A percentile compares a stretch with the other conserved stretches of the same genome.
phyloP scores from a whole-genome alignment of 78 protist species.

The Anaeramoeba flamelloides region DNA sequence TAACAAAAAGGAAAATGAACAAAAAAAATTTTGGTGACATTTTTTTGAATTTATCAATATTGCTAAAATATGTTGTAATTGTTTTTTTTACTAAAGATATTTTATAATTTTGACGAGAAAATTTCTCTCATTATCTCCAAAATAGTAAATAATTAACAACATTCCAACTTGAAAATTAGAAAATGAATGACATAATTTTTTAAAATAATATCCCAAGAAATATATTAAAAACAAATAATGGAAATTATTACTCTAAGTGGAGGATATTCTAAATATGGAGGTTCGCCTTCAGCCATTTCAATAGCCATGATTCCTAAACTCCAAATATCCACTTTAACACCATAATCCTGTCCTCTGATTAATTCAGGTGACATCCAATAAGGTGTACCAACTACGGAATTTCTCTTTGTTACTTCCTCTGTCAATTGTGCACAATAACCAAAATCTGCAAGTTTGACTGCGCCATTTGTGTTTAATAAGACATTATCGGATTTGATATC shows the following conservation, averaged over 20 bases:
- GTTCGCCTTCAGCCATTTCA: background rate
- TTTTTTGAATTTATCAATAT: no score
- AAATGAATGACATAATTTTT: slow-evolving; percentile 78
- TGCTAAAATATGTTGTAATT: no score
- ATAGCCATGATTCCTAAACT: background rate
- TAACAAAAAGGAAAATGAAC: no score
- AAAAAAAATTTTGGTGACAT: no score
- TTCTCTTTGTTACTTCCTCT: slow-evolving; percentile 43
- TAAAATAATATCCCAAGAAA: no score
- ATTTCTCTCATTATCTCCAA: no score
- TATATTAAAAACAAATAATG: no score
- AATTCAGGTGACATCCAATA: slow-evolving; percentile 90
- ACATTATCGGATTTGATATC: slow-evolving; percentile 78
- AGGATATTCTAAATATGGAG: background rate
- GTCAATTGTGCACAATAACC: slow-evolving; percentile 79
- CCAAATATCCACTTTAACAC: slow-evolving; percentile 18
- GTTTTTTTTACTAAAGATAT: no score
- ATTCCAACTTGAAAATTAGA: slow-evolving; percentile 64
- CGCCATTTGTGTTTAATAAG: slow-evolving; percentile 49
- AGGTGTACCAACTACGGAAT: slow-evolving; percentile 78
- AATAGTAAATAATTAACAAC: no score
- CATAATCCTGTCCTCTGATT: slow-evolving; percentile 65
- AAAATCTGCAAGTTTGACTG: slow-evolving; percentile 68
- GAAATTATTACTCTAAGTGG: background rate
- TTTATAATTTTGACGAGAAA: no score